phyloP scores from a whole-genome alignment of 441 rosid genomes.

The Flueggea neowawraea region DNA sequence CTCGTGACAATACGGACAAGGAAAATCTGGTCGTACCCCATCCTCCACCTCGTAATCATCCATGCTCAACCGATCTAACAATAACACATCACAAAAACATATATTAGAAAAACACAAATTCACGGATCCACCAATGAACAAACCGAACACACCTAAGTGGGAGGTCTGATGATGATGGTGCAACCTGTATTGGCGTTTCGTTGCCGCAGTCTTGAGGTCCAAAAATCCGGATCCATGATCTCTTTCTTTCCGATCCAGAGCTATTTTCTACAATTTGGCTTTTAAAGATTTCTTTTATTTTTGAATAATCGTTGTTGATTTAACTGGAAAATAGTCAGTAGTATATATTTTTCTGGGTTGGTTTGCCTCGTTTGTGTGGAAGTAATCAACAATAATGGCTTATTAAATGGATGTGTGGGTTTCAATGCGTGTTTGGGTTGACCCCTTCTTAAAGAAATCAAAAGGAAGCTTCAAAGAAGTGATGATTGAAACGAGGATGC shows the following conservation, averaged over 20 bases:
- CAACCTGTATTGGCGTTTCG: conserved; percentile 43
- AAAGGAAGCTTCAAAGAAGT: too few relatives aligned
- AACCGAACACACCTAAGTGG: conserved; percentile 27
- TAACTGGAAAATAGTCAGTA: not conserved
- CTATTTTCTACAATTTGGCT: too few relatives aligned
- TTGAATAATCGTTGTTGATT: not conserved
- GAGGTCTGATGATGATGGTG: conserved; percentile 48
- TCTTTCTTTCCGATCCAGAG: not conserved
- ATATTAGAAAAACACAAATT: not conserved
- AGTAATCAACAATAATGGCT: too few relatives aligned
- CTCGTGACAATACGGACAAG: conserved; percentile 59
- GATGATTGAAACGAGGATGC: too few relatives aligned
- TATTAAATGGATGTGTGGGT: too few relatives aligned
- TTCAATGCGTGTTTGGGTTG: too few relatives aligned
- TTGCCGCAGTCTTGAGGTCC: conserved; percentile 57
- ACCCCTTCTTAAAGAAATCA: too few relatives aligned
- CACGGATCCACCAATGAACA: not conserved
- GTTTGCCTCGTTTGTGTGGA: too few relatives aligned
- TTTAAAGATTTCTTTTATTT: not conserved
- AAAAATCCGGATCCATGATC: conserved; percentile 53
- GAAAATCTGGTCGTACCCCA: conserved; percentile 49
- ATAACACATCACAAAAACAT: not conserved
- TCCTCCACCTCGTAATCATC: conserved; percentile 66
- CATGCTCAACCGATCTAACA: conserved; percentile 39
- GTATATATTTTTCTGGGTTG: too few relatives aligned